These are phyloP conservation scores for Meredithiella fracta DNA, from an alignment of 2,329 filamentous ascomycete species.

Conservation along the genomic window DNA sequence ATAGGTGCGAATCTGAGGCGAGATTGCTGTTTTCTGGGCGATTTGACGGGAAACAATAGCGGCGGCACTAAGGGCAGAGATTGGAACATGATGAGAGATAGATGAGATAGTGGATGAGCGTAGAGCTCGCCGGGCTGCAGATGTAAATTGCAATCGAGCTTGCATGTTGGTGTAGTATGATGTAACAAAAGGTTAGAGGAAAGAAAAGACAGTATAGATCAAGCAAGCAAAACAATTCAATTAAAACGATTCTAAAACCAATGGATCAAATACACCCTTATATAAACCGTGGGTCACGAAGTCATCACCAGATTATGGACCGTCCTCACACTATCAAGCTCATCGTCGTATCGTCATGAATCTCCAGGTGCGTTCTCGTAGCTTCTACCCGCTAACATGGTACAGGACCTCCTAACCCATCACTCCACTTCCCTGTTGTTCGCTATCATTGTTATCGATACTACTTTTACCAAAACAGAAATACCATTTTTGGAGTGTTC, in stretches of 20 bases:
- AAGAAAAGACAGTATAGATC: neutral
- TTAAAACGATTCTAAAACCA: too few species aligned
- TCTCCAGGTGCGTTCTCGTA: conserved; percentile 23
- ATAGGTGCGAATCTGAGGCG: conserved; percentile 31
- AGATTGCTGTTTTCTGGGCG: conserved; percentile 11
- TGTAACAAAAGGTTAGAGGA: neutral
- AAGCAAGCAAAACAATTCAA: neutral
- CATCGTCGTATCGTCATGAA: conserved; percentile 15
- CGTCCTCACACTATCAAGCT: conserved; percentile 4
- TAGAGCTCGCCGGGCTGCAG: conserved; percentile 22
- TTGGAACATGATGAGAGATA: neutral
- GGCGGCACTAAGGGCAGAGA: conserved; percentile 14
- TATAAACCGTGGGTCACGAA: conserved; percentile 2
- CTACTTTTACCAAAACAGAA: neutral
- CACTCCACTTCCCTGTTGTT: neutral
- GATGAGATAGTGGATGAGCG: conserved; percentile 2
- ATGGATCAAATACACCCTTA: neutral
- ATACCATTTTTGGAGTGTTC: neutral
- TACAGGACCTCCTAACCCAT: neutral
- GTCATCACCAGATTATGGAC: neutral
- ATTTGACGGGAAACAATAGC: conserved; percentile 23
- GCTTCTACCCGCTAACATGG: conserved; percentile 19
- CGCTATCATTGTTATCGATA: conserved; percentile 7
- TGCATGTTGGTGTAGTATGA: conserved; percentile 22
- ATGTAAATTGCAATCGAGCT: conserved; percentile 25